phyloP scores from a whole-genome alignment of 129 eudicot species.

The Logfia minima region DNA sequence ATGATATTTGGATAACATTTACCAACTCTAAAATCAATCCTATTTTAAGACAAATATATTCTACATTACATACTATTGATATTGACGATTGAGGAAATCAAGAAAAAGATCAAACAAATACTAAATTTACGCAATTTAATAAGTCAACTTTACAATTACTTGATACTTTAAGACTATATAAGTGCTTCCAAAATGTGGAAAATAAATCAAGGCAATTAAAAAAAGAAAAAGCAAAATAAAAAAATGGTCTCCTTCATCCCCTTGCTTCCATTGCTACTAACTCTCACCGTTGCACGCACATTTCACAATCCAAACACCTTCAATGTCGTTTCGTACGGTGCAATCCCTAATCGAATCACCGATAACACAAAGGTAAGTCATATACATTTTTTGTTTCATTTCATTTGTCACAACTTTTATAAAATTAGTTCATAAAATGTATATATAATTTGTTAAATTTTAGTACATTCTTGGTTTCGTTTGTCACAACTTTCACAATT shows the following conservation, averaged over 20 bases:
- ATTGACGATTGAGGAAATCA: not conserved
- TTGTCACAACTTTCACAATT: not conserved
- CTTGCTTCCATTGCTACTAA: conserved; percentile 29
- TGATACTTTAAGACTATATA: conserved; percentile 11
- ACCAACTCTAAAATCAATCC: not conserved
- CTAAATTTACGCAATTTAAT: conserved; percentile 27
- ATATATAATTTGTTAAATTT: no score
- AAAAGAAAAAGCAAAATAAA: not conserved
- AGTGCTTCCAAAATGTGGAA: not conserved
- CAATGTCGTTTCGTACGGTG: conserved; percentile 57
- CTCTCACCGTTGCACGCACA: conserved; percentile 3
- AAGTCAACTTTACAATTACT: conserved; percentile 16
- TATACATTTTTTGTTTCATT: not conserved
- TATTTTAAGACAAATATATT: not conserved
- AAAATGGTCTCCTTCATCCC: conserved; percentile 29
- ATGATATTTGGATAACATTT: no score
- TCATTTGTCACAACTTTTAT: not conserved
- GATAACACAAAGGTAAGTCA: conserved; percentile 50
- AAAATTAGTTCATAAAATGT: not conserved
- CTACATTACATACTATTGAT: not conserved
- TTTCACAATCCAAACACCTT: conserved; percentile 27
- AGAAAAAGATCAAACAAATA: conserved; percentile 15
- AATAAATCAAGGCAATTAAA: conserved; percentile 3
- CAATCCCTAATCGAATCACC: conserved; percentile 41
- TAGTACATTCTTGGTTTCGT: not conserved